Percentiles rank a stretch among this genome's conserved stretches.
Conservation (phyloP, 2,329 filamentous ascomycete species). For the Fusarium sp. region DNA sequence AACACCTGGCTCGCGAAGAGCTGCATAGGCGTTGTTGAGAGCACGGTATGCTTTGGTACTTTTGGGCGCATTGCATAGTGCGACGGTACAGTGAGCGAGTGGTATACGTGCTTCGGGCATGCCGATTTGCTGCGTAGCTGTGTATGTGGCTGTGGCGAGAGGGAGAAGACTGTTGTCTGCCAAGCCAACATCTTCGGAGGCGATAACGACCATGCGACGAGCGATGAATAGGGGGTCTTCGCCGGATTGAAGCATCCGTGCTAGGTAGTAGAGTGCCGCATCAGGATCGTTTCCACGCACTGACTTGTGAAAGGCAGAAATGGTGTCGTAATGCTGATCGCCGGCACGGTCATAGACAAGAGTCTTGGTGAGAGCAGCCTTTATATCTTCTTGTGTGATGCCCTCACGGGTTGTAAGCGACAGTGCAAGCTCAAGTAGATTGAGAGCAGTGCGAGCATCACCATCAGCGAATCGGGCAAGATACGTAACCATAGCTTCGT, state of each 20-base stretch:
- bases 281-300: slow-evolving; percentile 89
- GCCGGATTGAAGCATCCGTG: slow-evolving; percentile 93
- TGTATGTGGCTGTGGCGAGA: slow-evolving; percentile 87
- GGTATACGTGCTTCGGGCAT: slow-evolving; percentile 96
- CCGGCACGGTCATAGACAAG: slow-evolving; percentile 95
- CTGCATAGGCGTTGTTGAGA: slow-evolving; percentile 82
- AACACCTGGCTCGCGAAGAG: slow-evolving; percentile 84
- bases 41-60: slow-evolving; percentile 88
- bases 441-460: slow-evolving; percentile 92
- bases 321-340: slow-evolving; percentile 97
- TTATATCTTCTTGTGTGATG: slow-evolving; percentile 82
- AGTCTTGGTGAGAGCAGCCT: slow-evolving; percentile 87
- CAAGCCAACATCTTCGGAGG: slow-evolving; percentile 92
- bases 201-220: slow-evolving; percentile 92
- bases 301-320: slow-evolving; percentile 96
- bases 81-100: slow-evolving; percentile 87
- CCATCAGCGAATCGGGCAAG: slow-evolving; percentile 90
- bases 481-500: slow-evolving; percentile 82
- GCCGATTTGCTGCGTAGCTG: slow-evolving; percentile 91
- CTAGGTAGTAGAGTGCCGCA: slow-evolving; percentile 93
- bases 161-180: slow-evolving; percentile 87
- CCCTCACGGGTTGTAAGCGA: slow-evolving; percentile 71
- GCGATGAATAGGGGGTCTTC: slow-evolving; percentile 95
- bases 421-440: slow-evolving; percentile 90
- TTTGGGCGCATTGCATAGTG: slow-evolving; percentile 84